Percentiles rank a stretch among this genome's conserved stretches.
phyloP scores from a whole-genome alignment of 306 rosid genomes.

The Begonia fuchsioides region DNA sequence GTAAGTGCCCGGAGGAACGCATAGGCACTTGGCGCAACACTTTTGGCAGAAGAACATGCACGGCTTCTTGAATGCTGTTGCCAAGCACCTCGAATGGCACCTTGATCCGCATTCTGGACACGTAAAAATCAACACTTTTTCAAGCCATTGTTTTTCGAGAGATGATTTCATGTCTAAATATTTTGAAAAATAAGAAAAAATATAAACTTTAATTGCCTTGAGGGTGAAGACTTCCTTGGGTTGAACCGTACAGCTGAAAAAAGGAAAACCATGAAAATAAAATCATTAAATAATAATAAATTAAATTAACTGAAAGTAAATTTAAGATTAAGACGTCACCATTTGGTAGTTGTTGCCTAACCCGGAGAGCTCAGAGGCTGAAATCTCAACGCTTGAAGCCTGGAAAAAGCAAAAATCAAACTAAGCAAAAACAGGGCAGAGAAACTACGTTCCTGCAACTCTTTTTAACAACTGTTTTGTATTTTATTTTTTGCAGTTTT shows the following conservation, averaged over 20 bases:
- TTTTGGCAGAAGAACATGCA: constrained; percentile 14
- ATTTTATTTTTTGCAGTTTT: neutral
- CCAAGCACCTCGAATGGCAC: constrained; percentile 7
- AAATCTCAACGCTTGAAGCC: neutral
- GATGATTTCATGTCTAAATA: neutral
- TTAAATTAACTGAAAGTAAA: neutral
- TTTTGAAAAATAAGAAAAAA: neutral
- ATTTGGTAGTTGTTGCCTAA: neutral
- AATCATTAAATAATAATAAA: neutral
- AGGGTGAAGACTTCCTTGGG: constrained; percentile 17
- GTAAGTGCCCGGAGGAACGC: constrained; percentile 14
- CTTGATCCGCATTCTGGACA: constrained; percentile 5
- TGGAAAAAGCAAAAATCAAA: neutral
- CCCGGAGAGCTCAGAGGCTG: neutral
- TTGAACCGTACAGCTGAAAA: constrained; percentile 7
- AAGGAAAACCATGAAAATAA: neutral
- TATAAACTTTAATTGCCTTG: constrained; percentile 4
- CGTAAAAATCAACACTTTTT: no score
- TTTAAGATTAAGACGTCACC: neutral
- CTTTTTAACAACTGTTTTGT: neutral
- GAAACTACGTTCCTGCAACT: neutral
- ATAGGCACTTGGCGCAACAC: constrained; percentile 11
- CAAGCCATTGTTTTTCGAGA: no score
- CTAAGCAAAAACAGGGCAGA: neutral
- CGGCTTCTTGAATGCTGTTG: constrained; percentile 9